Evolutionary conservation across 2,329 filamentous ascomycete genomes (phyloP), one percentile per base, ranked within the genome.

Genomic region (Chrysoporthe deuterocubensis): DNA sequence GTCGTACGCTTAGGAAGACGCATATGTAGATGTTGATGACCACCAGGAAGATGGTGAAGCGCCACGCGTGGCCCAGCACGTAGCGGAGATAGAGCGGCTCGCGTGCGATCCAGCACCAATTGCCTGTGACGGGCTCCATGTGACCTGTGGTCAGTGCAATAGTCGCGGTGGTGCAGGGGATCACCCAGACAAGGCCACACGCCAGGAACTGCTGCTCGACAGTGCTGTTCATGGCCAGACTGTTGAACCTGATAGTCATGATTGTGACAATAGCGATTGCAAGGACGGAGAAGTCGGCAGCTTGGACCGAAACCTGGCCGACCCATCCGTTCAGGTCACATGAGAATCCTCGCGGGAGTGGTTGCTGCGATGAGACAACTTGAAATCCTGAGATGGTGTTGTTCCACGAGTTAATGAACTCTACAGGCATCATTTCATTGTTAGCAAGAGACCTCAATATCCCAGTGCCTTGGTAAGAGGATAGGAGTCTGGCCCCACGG

Each of bases 101-200:
- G 48, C 54, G 62, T 34, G 67, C 48, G 67, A 68, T 68, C 67
- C 67, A 68, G 63, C 67, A 68, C 67, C 67, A 68, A 63, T 68
- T 68, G 32, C 67, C 67, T n/a, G 62, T 66, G 42, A 66, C 63
- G 34, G 67, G 67, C 63, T 58, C 67, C 42, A 68, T 68, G 40
- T 68, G 65, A 42, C 60, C 21, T 7, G 40, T 61, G 16, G 65
- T 58, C 14, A 68, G 34, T 43, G 67, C 67, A 11, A 68, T 48
- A 21, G 63, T 62, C 4, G 62, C 67, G 13, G 67, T 69, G 62
- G 67, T 37, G 42, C 64, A 61, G 21, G 67, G 67, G 14, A 69
- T 18, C 13, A 40, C 60, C 67, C 67, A 69, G 34, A 69, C 61
- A 13, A 64, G 58, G 42, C 57, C 61, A 46, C 67, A 69, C 7